Conservation (phyloP, 805 yeast genomes). For the Candida schatavii region DNA sequence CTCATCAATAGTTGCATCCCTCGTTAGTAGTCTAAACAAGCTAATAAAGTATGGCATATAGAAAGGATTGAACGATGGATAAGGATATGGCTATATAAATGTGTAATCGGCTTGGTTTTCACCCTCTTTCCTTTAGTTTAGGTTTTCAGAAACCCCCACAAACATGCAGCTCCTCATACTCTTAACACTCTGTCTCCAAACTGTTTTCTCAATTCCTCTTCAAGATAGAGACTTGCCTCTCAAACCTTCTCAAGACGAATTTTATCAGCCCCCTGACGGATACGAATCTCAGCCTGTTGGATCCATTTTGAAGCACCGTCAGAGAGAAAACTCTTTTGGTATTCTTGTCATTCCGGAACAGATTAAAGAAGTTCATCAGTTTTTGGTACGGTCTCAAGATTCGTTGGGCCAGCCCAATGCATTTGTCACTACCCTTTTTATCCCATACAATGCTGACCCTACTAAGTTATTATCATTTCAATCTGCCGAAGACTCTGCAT, state of each 20-base stretch:
- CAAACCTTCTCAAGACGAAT: slow-evolving; percentile 4
- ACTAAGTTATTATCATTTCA: slow-evolving; percentile 19
- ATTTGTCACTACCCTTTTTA: slow-evolving; percentile 19
- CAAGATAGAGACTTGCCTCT: slow-evolving; percentile 52
- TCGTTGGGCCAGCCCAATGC: slow-evolving; percentile 18
- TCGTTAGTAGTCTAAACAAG: no score
- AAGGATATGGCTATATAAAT: no score
- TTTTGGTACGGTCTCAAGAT: slow-evolving; percentile 17
- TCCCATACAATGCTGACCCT: slow-evolving; percentile 23
- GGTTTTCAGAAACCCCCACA: no score
- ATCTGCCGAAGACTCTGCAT: slow-evolving; percentile 19
- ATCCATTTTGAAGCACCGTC: slow-evolving; percentile 7
- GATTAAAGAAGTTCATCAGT: slow-evolving; percentile 14
- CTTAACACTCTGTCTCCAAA: no score
- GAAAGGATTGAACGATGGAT: no score
- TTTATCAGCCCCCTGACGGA: slow-evolving; percentile 4
- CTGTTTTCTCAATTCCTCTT: slow-evolving; percentile 33
- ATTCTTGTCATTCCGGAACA: slow-evolving; percentile 8
- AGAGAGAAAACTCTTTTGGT: slow-evolving; percentile 10
- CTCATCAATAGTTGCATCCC: no score
- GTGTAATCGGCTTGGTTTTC: no score
- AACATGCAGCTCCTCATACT: no score
- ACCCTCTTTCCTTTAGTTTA: no score
- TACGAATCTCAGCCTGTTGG: slow-evolving; percentile 4
- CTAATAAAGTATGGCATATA: no score